Conservation (phyloP, 2,329 filamentous ascomycete species). For the Endocalyx cinctus region DNA sequence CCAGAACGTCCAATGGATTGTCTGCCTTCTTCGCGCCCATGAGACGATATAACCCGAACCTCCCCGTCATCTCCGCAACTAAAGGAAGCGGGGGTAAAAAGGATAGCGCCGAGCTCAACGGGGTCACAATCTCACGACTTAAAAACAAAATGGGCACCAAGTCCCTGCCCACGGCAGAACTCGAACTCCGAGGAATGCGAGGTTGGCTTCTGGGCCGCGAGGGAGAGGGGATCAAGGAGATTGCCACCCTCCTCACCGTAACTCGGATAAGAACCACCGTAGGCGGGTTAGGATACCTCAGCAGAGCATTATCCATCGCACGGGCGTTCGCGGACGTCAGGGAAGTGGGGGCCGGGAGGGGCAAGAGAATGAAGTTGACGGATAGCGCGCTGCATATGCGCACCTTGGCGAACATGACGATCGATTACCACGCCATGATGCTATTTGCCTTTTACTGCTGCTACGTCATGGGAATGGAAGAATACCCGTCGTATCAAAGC, state of each 20-base stretch:
- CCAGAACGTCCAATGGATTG: constrained; percentile 43
- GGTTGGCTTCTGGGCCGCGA: constrained; percentile 52
- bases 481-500: constrained; percentile 12
- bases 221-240: constrained; percentile 55
- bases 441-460: constrained; percentile 25
- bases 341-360: constrained; percentile 31
- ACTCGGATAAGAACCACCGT: constrained; percentile 44
- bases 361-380: constrained; percentile 29
- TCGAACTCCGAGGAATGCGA: constrained; percentile 47
- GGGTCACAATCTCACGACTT: constrained; percentile 52
- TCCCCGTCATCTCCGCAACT: constrained; percentile 6
- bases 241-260: constrained; percentile 57
- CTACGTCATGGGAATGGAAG: constrained; percentile 29
- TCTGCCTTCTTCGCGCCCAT: constrained; percentile 54
- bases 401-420: constrained; percentile 40
- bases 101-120: constrained; percentile 43
- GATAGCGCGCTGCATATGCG: constrained; percentile 40
- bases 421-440: constrained; percentile 36
- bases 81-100: too few species aligned
- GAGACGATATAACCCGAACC: constrained; percentile 15
- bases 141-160: constrained; percentile 62
- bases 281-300: constrained; percentile 35
- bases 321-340: constrained; percentile 45
- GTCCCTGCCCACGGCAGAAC: constrained; percentile 56
- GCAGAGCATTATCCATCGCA: constrained; percentile 41